Evolutionary conservation across 2,329 filamentous ascomycete species (phyloP).

Genomic region (Coccinonectria pachysandricola): DNA sequence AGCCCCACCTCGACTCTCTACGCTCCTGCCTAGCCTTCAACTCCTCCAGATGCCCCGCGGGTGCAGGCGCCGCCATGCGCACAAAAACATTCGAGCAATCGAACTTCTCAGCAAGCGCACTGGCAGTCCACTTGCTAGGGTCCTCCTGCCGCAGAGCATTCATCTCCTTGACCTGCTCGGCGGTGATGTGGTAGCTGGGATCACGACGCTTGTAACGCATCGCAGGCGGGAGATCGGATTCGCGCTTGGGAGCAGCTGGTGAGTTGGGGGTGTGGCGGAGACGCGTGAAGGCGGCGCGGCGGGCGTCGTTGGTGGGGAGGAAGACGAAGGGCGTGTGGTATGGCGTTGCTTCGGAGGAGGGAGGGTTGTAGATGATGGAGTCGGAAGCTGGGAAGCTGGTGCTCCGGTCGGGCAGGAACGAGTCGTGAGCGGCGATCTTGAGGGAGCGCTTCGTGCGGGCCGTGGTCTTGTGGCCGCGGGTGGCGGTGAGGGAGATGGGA

Average conservation of each 20-base stretch:
- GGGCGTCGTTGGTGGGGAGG: constrained; percentile 46
- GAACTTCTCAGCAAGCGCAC: constrained; percentile 42
- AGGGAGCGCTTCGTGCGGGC: constrained; percentile 46
- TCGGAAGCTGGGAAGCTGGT: constrained; percentile 21
- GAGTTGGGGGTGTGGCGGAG: constrained; percentile 27
- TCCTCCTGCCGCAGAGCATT: constrained; percentile 42
- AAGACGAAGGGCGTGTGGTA: constrained; percentile 58
- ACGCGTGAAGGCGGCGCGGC: constrained; percentile 38
- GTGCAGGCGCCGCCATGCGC: constrained; percentile 44
- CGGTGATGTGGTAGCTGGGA: constrained; percentile 41
- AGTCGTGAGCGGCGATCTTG: constrained; percentile 50
- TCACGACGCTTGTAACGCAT: constrained; percentile 26
- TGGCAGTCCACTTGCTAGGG: constrained; percentile 45
- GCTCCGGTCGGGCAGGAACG: constrained; percentile 38
- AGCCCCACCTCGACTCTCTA: constrained; percentile 47
- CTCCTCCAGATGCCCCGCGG: constrained; percentile 35
- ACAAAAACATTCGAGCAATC: constrained; percentile 47
- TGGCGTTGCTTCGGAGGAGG: constrained; percentile 43
- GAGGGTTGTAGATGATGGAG: constrained; percentile 48
- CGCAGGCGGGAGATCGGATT: constrained; percentile 24
- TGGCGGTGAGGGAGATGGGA: constrained; percentile 16
- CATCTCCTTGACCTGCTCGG: constrained; percentile 49
- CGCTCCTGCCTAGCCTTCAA: constrained; percentile 35
- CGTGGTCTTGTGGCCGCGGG: constrained; percentile 39
- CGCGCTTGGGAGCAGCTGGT: constrained; percentile 8